A percentile compares a stretch with the other conserved stretches of the same genome.
Conservation (phyloP, 495 filamentous ascomycete genomes). For the Cladorrhinum samala region DNA sequence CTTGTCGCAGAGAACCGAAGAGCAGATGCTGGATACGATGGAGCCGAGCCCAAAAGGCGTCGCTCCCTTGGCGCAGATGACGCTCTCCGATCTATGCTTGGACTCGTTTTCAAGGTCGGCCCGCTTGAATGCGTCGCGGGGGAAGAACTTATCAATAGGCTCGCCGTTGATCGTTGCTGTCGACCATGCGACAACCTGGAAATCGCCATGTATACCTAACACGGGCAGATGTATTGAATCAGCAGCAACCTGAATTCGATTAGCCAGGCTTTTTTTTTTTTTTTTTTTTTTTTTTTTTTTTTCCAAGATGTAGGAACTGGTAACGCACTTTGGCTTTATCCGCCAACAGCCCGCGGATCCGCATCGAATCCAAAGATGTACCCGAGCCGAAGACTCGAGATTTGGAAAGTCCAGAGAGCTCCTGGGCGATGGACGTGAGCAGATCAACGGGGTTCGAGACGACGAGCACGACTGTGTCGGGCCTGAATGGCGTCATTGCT, state of each 20-base stretch:
- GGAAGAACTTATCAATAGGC: constrained; percentile 25
- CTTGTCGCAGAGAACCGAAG: too few species aligned
- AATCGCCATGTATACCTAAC: constrained; percentile 40
- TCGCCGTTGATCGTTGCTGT: constrained; percentile 25
- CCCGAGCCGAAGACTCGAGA: too few species aligned
- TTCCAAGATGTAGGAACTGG: too few species aligned
- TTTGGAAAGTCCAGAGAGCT: too few species aligned
- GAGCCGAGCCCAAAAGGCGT: constrained; percentile 38
- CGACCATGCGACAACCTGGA: constrained; percentile 41
- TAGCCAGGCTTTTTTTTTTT: too few species aligned
- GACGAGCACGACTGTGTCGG: too few species aligned
- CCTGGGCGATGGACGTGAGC: too few species aligned
- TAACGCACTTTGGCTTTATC: constrained; percentile 28
- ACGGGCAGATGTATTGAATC: constrained; percentile 36
- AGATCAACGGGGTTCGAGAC: too few species aligned
- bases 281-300: too few species aligned
- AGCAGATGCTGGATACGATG: constrained; percentile 28
- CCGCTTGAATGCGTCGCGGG: constrained; percentile 8
- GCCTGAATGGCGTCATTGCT: constrained; percentile 32
- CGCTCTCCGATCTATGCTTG: constrained; percentile 24
- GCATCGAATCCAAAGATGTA: too few species aligned
- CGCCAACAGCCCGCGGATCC: constrained; percentile 34
- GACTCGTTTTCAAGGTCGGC: constrained; percentile 25
- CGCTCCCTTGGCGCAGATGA: constrained; percentile 35
- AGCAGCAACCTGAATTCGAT: too few species aligned